Conservation (phyloP, 108 stramenopile species). For the Fragilaria crotonensis region DNA sequence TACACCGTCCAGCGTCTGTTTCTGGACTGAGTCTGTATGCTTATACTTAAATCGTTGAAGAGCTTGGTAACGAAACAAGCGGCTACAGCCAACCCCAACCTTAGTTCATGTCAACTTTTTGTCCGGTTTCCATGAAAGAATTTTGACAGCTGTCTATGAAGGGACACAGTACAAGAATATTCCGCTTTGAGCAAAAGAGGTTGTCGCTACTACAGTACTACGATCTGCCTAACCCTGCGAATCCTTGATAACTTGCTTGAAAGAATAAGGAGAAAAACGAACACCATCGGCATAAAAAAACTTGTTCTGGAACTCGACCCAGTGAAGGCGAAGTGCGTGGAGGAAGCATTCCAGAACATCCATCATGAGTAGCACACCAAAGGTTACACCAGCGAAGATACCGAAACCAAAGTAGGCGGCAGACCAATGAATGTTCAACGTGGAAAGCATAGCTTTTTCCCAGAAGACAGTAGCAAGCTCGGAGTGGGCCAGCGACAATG, state of each 20-base stretch:
- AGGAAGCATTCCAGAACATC: conserved; percentile 99
- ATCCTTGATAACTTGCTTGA: conserved; percentile 77
- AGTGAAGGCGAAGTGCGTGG: conserved; percentile 97
- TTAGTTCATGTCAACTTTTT: no score
- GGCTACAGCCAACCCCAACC: no score
- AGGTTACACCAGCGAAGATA: conserved; percentile 92
- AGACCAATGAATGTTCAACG: conserved; percentile 86
- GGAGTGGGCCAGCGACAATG: conserved; percentile 96
- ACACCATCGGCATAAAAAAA: conserved; percentile 95
- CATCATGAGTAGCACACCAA: conserved; percentile 96
- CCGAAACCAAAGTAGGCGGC: conserved; percentile 93
- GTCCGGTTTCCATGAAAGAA: no score
- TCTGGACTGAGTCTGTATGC: no score
- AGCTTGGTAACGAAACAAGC: no score
- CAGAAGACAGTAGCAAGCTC: conserved; percentile 98
- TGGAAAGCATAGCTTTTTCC: conserved; percentile 95
- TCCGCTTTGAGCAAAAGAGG: no score
- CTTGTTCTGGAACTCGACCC: conserved; percentile 99
- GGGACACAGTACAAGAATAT: no score
- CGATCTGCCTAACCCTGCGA: no score
- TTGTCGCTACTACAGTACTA: no score
- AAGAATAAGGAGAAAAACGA: conserved; percentile 85
- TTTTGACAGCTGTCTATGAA: no score
- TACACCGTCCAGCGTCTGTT: no score
- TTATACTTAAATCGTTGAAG: no score